Conservation (phyloP, 148 eudicot species). For the Beta vulgaris region DNA sequence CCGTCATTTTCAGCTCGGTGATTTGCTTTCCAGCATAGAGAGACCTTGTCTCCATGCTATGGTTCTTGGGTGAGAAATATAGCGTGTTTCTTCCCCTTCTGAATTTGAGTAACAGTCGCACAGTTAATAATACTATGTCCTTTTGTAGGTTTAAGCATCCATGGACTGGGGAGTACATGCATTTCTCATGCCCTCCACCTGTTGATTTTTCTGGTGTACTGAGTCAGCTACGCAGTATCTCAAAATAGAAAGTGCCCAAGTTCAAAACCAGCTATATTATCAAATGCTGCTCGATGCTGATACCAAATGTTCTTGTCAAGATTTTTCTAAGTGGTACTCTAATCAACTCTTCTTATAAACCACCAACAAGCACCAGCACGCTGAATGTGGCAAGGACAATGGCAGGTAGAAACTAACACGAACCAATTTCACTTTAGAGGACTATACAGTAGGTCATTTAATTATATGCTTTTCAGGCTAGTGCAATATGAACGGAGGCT, state of each 20-base stretch:
- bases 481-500: neutral
- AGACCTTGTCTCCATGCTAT: slow-evolving; percentile 97
- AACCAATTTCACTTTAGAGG: neutral
- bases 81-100: neutral
- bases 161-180: slow-evolving; percentile 54
- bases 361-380: neutral
- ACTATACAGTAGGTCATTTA: neutral
- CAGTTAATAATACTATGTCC: neutral
- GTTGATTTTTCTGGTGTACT: slow-evolving; percentile 60
- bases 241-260: slow-evolving; percentile 16
- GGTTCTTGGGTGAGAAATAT: slow-evolving; percentile 69
- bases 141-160: slow-evolving; percentile 79
- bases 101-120: neutral
- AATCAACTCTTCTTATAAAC: neutral
- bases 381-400: slow-evolving; percentile 2
- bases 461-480: slow-evolving; percentile 11
- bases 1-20: slow-evolving; percentile 46
- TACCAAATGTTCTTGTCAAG: neutral
- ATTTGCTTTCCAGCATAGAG: slow-evolving; percentile 55
- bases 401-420: neutral
- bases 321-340: neutral
- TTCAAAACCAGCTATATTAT: slow-evolving; percentile 1
- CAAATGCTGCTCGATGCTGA: neutral
- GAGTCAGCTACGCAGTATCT: slow-evolving; percentile 43
- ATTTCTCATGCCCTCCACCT: slow-evolving; percentile 80